Percentiles rank a stretch among this genome's conserved stretches.
phyloP scores from a whole-genome alignment of 2,329 filamentous ascomycete genomes.

The Aaosphaeria pasadenensis region DNA sequence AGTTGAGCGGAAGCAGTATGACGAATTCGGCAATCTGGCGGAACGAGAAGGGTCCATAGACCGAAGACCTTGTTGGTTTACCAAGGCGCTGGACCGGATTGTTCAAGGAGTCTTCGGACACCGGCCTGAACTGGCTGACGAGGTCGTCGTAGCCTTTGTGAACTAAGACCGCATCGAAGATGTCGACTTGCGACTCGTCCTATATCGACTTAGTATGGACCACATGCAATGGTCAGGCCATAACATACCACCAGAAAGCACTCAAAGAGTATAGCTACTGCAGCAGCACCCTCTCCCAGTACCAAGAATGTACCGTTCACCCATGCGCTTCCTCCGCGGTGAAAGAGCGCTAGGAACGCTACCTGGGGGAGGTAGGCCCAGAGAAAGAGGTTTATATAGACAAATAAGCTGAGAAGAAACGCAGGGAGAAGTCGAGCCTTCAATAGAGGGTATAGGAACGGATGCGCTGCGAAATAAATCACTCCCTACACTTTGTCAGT shows the following conservation, averaged over 20 bases:
- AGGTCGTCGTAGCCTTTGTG: constrained; percentile 66
- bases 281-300: constrained; percentile 62
- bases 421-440: constrained; percentile 74
- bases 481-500: constrained; percentile 58
- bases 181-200: constrained; percentile 72
- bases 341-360: constrained; percentile 84
- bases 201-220: constrained; percentile 2
- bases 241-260: constrained; percentile 44
- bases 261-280: constrained; percentile 57
- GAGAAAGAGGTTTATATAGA: constrained; percentile 82
- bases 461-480: constrained; percentile 74
- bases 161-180: constrained; percentile 76
- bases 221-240: background rate
- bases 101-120: constrained; percentile 62
- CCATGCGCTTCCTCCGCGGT: constrained; percentile 78
- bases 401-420: constrained; percentile 74
- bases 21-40: constrained; percentile 88
- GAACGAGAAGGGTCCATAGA: constrained; percentile 85
- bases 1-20: constrained; percentile 66
- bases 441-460: constrained; percentile 80
- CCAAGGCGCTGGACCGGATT: constrained; percentile 78
- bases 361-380: constrained; percentile 88
- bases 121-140: constrained; percentile 49
- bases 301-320: constrained; percentile 83
- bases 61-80: constrained; percentile 70